Percentiles rank a stretch among this genome's conserved stretches.
Conservation (phyloP, 306 rosid species). For the Sechiopsis laciniata region DNA sequence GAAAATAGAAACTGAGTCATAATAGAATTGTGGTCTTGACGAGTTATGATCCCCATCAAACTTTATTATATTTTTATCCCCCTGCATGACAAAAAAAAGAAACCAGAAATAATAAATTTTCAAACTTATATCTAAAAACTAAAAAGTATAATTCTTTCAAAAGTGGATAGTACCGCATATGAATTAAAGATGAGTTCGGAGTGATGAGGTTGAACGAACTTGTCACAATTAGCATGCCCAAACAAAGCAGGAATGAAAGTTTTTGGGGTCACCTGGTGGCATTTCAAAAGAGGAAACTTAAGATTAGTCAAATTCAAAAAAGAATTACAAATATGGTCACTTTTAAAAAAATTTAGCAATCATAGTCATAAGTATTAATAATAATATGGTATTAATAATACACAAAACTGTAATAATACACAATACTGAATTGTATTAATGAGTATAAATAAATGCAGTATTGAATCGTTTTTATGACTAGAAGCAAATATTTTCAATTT, state of each 20-base stretch:
- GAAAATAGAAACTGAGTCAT: constrained; percentile 80
- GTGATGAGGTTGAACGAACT: constrained; percentile 75
- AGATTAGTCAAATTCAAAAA: too few relatives aligned
- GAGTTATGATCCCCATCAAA: constrained; percentile 97
- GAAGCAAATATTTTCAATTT: too few relatives aligned
- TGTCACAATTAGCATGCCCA: constrained; percentile 83
- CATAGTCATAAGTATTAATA: too few relatives aligned
- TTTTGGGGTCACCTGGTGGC: constrained; percentile 68
- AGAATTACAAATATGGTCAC: too few relatives aligned
- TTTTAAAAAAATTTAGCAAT: too few relatives aligned
- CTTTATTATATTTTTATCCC: constrained; percentile 70
- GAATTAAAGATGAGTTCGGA: constrained; percentile 60
- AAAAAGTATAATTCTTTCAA: neutral
- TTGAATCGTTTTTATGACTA: too few relatives aligned
- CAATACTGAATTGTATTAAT: too few relatives aligned
- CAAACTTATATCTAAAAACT: neutral
- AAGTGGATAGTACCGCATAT: constrained; percentile 49
- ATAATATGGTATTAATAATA: too few relatives aligned
- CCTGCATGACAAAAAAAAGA: constrained; percentile 42
- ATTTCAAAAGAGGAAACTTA: neutral
- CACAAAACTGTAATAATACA: too few relatives aligned
- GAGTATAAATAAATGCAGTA: too few relatives aligned
- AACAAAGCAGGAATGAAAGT: constrained; percentile 83
- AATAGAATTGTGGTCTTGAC: constrained; percentile 84
- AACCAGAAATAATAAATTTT: constrained; percentile 18